These are phyloP conservation scores for Leishmania arabica DNA, from an alignment of 208 protist genomes.

Conservation along the genomic window DNA sequence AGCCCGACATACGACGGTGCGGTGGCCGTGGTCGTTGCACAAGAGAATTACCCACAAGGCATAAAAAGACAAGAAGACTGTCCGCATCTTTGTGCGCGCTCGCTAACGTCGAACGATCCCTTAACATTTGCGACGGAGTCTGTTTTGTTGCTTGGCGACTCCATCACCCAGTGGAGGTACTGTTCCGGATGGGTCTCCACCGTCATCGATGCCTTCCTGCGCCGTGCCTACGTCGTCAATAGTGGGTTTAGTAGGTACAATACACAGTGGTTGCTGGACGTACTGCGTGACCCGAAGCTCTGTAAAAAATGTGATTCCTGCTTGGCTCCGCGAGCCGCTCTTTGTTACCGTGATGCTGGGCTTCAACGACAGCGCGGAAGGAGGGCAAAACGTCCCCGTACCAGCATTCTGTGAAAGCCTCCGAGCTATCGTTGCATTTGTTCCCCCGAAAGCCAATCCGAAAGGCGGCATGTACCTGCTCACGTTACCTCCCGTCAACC, in stretches of 20 bases:
- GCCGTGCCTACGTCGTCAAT: slow-evolving; percentile 56
- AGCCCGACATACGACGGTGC: background rate
- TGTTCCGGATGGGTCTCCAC: slow-evolving; percentile 41
- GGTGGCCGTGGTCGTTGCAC: background rate
- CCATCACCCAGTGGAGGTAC: slow-evolving; percentile 52
- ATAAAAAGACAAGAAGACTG: background rate
- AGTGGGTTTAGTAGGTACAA: slow-evolving; percentile 73
- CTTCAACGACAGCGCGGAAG: slow-evolving; percentile 38
- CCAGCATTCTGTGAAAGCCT: slow-evolving; percentile 42
- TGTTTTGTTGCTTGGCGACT: slow-evolving; percentile 59
- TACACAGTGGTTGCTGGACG: slow-evolving; percentile 47
- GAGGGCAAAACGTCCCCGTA: slow-evolving; percentile 33
- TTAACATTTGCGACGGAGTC: slow-evolving; percentile 15
- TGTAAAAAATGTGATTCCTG: slow-evolving; percentile 29
- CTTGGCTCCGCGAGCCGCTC: slow-evolving; percentile 27
- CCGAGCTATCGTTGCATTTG: slow-evolving; percentile 32
- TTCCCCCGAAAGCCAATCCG: slow-evolving; percentile 30
- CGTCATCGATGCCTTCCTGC: slow-evolving; percentile 45
- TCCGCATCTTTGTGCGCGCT: background rate
- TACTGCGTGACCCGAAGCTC: slow-evolving; percentile 28
- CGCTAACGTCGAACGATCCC: background rate
- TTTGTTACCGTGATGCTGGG: slow-evolving; percentile 61
- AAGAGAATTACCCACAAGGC: too few species aligned
- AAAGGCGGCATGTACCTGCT: slow-evolving; percentile 50
- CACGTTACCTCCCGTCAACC: slow-evolving; percentile 44